A percentile compares a stretch with the other conserved stretches of the same genome.
Conservation (phyloP, 139 green algal genomes). For the Chlorella sorokiniana region DNA sequence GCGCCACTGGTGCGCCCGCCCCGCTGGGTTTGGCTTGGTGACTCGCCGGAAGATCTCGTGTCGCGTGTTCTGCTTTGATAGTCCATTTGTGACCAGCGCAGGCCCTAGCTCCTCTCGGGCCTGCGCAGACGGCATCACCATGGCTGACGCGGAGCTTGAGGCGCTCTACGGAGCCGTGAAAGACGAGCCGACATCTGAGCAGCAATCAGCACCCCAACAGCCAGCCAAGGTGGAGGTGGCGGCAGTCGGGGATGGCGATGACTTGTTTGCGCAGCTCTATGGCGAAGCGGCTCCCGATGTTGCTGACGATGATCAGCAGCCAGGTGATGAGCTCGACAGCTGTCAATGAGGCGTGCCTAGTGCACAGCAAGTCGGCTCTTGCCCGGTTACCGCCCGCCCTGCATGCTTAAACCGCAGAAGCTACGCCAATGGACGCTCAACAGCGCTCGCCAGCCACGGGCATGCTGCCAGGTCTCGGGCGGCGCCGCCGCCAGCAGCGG, state of each 20-base stretch:
- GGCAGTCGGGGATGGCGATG: slow-evolving; percentile 18
- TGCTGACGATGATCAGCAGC: not conserved
- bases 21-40: too few relatives aligned
- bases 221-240: not conserved
- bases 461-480: not conserved
- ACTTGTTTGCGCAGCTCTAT: slow-evolving; percentile 45
- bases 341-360: too few relatives aligned
- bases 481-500: not conserved
- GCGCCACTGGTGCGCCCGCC: too few relatives aligned
- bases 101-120: too few relatives aligned
- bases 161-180: too few relatives aligned
- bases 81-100: too few relatives aligned
- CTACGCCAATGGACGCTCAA: too few relatives aligned
- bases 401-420: not conserved
- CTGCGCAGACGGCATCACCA: too few relatives aligned
- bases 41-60: too few relatives aligned
- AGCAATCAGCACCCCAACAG: not conserved
- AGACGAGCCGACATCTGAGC: not conserved
- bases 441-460: too few relatives aligned
- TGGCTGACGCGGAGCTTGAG: too few relatives aligned
- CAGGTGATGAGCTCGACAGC: not conserved
- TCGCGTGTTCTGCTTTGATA: too few relatives aligned
- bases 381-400: not conserved
- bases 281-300: slow-evolving; percentile 11
- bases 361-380: not conserved